Conservation (phyloP, 495 filamentous ascomycete species). For the Letharia lupina region DNA sequence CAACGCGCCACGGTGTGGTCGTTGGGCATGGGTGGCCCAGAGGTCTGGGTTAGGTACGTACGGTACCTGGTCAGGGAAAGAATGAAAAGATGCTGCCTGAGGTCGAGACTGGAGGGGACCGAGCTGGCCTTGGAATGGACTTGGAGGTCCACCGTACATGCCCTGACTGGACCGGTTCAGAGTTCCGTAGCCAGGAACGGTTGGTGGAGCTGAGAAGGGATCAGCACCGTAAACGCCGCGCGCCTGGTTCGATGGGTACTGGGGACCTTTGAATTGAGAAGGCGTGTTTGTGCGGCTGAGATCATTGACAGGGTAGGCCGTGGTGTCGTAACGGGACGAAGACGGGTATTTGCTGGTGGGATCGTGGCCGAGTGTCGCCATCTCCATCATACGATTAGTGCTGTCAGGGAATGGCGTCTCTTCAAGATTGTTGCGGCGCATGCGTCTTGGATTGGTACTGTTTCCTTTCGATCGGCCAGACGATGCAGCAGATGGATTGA, state of each 20-base stretch:
- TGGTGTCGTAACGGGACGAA: background rate
- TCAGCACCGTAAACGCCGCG: background rate
- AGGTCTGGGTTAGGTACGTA: background rate
- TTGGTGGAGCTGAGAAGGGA: constrained; percentile 5
- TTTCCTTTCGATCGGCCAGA: background rate
- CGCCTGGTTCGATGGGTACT: background rate
- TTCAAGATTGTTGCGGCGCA: background rate
- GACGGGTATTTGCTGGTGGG: background rate
- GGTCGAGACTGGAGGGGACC: background rate
- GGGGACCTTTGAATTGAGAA: constrained; percentile 1
- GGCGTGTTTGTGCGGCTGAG: background rate
- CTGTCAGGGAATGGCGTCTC: background rate
- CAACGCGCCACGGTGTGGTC: background rate
- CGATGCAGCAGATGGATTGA: background rate
- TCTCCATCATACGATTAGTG: background rate
- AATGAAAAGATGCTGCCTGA: no score
- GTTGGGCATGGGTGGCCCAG: background rate
- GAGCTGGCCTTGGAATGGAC: constrained; percentile 1
- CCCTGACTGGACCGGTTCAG: background rate
- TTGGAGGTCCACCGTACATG: background rate
- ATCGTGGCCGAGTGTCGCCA: background rate
- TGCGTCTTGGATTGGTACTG: background rate
- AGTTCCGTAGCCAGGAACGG: background rate
- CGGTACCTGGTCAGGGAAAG: background rate
- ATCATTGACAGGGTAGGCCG: background rate